phyloP scores from a whole-genome alignment of 345 rosid genomes.

The Camelina hispida region DNA sequence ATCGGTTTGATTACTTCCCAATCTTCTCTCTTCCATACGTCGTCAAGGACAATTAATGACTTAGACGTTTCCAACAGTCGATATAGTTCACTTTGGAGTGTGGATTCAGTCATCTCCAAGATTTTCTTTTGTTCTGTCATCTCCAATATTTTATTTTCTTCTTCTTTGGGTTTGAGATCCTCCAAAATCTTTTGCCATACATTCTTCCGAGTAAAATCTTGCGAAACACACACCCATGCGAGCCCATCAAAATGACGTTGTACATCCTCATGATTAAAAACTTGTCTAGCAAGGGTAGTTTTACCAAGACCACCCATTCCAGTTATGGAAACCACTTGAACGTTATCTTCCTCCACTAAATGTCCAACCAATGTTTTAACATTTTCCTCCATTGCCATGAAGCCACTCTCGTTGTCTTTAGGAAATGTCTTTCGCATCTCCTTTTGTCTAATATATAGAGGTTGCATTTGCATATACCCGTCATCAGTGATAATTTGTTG shows the following conservation, averaged over 20 bases:
- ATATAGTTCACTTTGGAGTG: neutral
- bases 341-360: neutral
- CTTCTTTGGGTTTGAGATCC: neutral
- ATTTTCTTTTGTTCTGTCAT: neutral
- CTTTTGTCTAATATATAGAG: neutral
- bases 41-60: neutral
- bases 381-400: neutral
- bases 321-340: neutral
- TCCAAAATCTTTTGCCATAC: neutral
- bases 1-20: neutral
- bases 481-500: neutral
- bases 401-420: neutral
- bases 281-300: neutral
- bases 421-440: neutral
- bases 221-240: neutral
- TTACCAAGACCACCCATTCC: slow-evolving; percentile 1
- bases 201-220: neutral
- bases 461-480: neutral
- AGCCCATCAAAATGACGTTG: neutral
- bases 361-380: neutral
- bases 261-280: neutral
- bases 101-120: neutral
- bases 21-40: neutral
- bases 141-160: neutral
- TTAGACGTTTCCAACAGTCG: neutral